phyloP scores from a whole-genome alignment of 495 filamentous ascomycete genomes.

The Sporormia fimetaria region DNA sequence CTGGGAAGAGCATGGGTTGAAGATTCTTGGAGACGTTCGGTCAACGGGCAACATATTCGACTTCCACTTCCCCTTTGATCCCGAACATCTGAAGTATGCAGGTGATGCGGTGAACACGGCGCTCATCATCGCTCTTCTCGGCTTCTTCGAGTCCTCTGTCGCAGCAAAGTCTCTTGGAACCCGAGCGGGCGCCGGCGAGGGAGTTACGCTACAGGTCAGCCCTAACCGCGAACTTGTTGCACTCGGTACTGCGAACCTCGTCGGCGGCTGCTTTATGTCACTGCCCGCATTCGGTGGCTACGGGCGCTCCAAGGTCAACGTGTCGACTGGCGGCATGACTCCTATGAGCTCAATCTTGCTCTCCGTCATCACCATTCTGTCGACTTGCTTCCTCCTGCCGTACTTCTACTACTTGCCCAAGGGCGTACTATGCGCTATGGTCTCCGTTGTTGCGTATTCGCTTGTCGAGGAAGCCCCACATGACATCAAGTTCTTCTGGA shows the following conservation, averaged over 20 bases:
- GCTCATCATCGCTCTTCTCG: slow-evolving; percentile 85
- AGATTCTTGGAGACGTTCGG: slow-evolving; percentile 70
- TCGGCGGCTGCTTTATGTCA: slow-evolving; percentile 83
- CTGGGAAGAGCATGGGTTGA: slow-evolving; percentile 74
- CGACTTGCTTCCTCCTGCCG: slow-evolving; percentile 69
- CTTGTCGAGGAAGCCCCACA: slow-evolving; percentile 91
- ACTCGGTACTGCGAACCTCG: slow-evolving; percentile 76
- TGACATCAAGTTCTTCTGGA: slow-evolving; percentile 81
- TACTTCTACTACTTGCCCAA: slow-evolving; percentile 97
- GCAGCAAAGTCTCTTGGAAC: slow-evolving; percentile 80
- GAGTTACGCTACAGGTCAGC: slow-evolving; percentile 66
- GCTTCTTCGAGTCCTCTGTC: slow-evolving; percentile 98
- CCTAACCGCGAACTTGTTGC: slow-evolving; percentile 92
- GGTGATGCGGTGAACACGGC: slow-evolving; percentile 82
- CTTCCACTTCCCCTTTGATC: slow-evolving; percentile 75
- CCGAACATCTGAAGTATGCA: slow-evolving; percentile 63
- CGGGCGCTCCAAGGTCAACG: slow-evolving; percentile 89
- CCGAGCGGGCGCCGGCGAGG: slow-evolving; percentile 35
- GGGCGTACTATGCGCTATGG: slow-evolving; percentile 87
- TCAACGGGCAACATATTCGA: slow-evolving; percentile 57
- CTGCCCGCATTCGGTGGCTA: slow-evolving; percentile 95
- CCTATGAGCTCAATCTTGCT: slow-evolving; percentile 85
- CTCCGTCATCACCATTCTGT: slow-evolving; percentile 66
- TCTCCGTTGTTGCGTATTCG: slow-evolving; percentile 88
- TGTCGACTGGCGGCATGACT: slow-evolving; percentile 78